A percentile compares a stretch with the other conserved stretches of the same genome.
Conservation (phyloP, 371 early-diverging fungal genomes). For the Vairimorpha apis region DNA sequence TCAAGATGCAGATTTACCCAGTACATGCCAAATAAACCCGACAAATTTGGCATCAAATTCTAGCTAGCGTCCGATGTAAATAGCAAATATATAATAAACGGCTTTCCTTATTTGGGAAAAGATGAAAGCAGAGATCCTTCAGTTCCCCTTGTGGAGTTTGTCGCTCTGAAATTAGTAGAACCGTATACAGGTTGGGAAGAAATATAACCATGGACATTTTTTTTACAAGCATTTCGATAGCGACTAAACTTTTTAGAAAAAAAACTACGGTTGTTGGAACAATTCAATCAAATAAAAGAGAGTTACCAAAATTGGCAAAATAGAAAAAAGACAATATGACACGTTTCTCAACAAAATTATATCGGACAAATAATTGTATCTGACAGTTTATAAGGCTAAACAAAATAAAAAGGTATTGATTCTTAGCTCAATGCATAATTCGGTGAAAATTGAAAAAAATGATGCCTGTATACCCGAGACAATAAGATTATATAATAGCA, state of each 20-base stretch:
- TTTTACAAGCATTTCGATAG: not conserved
- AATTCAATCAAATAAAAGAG: not conserved
- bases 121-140: not conserved
- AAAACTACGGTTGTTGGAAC: not conserved
- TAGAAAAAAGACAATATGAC: not conserved
- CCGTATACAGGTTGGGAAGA: not conserved
- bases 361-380: not conserved
- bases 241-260: not conserved
- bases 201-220: not conserved
- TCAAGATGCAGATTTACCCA: not conserved
- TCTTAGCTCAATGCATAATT: not conserved
- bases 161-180: not conserved
- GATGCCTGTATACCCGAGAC: not conserved
- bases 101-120: not conserved
- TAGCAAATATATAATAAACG: not conserved
- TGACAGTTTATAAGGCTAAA: not conserved
- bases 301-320: not conserved
- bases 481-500: not conserved
- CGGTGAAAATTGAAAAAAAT: not conserved
- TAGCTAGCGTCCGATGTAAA: not conserved
- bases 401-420: not conserved
- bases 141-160: not conserved
- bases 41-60: not conserved
- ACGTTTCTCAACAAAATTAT: not conserved
- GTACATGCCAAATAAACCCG: no score